Evolutionary conservation across 805 yeast genomes (phyloP), one percentile per base, ranked within the genome.

Genomic region (Metschnikowia colocasiae): DNA sequence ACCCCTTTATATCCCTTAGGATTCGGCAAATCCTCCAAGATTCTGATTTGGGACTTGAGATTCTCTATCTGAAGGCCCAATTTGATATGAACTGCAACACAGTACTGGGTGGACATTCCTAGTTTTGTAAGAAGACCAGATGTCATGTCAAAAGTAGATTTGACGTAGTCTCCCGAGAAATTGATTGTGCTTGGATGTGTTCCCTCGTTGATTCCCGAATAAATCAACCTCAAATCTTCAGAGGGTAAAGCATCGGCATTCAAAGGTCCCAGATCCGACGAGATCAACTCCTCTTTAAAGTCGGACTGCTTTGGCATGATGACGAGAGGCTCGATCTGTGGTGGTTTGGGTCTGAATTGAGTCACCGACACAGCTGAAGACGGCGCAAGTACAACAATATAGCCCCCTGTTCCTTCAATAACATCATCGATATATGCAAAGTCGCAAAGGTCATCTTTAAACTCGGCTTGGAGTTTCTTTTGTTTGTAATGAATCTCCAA

Each of bases 371-470:
- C 49, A 26, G 48, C 52, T 16, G 49, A 47, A 5, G 43, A 34
- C 7, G 48, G 15, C 3, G 54, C 52, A 10, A 60, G 40, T 7
- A 55, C 45, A 15, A 64, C 44, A n/a, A 63, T 45, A 45, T 61
- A 65, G 6, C 59, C 61, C 1, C 73, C 73, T 3, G 64, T 53
- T 22, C 59, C 61, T 1, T 64, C 54, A 12, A 60, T 48, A n/a
- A 48, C 55, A 40, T 69, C 74, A 10, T 47, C 52, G 2, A 68
- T 38, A 22, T 53, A 50, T 12, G 59, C 54, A 40, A 52, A 46
- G 9, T 60, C 47, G 12, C 10, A 19, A 18, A 3, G 3, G 30
- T 6, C 3, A 3, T 6, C 10, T n/a, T 12, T 26, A 2, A 23
- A 4, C 3, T 29, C 4, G 9, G 26, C n/a, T 4, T 41, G 8